Conservation (phyloP, 371 early-diverging fungal species). For the Mortierella sp. region DNA sequence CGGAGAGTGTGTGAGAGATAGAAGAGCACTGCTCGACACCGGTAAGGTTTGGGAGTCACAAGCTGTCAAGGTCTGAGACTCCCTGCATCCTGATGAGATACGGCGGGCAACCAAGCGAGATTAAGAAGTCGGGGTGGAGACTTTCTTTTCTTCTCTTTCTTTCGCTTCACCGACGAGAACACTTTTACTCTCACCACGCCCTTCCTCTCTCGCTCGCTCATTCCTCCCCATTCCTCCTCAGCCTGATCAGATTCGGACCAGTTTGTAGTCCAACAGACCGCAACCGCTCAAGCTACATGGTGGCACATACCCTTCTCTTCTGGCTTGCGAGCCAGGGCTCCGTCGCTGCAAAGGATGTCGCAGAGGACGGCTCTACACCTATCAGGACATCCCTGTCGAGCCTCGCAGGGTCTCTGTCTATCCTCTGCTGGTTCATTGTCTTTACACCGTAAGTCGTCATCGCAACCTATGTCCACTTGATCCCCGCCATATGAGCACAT, state of each 20-base stretch:
- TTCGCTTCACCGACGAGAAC: neutral
- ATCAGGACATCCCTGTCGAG: constrained; percentile 40
- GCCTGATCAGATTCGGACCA: too few relatives aligned
- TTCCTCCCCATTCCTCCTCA: neutral
- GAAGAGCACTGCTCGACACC: too few relatives aligned
- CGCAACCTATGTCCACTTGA: too few relatives aligned
- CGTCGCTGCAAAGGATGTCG: neutral
- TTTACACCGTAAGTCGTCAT: constrained; percentile 71
- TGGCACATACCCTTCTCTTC: constrained; percentile 33
- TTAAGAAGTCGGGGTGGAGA: too few relatives aligned
- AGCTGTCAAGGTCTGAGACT: too few relatives aligned
- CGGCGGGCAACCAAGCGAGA: neutral
- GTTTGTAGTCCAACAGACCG: too few relatives aligned
- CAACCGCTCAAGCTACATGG: constrained; percentile 18
- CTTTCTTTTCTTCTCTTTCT: neutral
- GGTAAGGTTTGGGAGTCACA: too few relatives aligned
- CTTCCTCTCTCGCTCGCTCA: constrained; percentile 1
- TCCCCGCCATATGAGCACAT: too few relatives aligned
- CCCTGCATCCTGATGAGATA: too few relatives aligned
- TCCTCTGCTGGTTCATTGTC: constrained; percentile 74
- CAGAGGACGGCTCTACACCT: constrained; percentile 17
- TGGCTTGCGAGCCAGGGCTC: constrained; percentile 46
- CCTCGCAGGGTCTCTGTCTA: constrained; percentile 62
- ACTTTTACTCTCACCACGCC: constrained; percentile 1
- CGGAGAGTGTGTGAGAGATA: too few relatives aligned